Conservation (phyloP, 2,329 filamentous ascomycete species). For the Ilyonectria mors-panacis region DNA sequence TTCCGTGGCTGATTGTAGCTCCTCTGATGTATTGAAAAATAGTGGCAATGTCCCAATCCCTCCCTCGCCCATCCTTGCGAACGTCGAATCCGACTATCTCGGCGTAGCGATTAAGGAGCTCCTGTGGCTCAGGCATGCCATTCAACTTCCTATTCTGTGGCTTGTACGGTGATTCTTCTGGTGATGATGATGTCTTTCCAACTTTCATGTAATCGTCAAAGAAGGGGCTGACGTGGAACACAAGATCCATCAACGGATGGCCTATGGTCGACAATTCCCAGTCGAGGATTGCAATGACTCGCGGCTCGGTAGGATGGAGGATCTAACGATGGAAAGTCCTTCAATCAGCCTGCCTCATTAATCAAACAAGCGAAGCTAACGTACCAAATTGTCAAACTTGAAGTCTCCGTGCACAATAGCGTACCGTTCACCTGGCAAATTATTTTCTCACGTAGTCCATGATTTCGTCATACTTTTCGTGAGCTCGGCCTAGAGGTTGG, state of each 20-base stretch:
- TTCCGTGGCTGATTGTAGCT: slow-evolving; percentile 25
- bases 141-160: background rate
- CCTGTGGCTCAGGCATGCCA: slow-evolving; percentile 9
- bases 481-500: slow-evolving; percentile 14
- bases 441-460: slow-evolving; percentile 8
- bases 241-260: slow-evolving; percentile 28
- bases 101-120: slow-evolving; percentile 17
- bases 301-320: slow-evolving; percentile 27
- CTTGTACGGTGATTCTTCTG: background rate
- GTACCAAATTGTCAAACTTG: slow-evolving; percentile 33
- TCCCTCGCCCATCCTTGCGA: slow-evolving; percentile 21
- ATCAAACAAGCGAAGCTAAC: background rate
- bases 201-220: background rate
- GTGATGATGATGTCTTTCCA: background rate
- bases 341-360: background rate
- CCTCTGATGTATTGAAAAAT: slow-evolving; percentile 26
- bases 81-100: slow-evolving; percentile 23
- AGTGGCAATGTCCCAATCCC: slow-evolving; percentile 24
- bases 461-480: slow-evolving; percentile 11
- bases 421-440: slow-evolving; percentile 16
- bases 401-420: slow-evolving; percentile 31
- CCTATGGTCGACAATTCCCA: slow-evolving; percentile 32
- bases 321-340: background rate
- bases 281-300: slow-evolving; percentile 27
- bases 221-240: slow-evolving; percentile 15